Conservation (phyloP, 2,329 filamentous ascomycete genomes). For the Fusarium sp. region DNA sequence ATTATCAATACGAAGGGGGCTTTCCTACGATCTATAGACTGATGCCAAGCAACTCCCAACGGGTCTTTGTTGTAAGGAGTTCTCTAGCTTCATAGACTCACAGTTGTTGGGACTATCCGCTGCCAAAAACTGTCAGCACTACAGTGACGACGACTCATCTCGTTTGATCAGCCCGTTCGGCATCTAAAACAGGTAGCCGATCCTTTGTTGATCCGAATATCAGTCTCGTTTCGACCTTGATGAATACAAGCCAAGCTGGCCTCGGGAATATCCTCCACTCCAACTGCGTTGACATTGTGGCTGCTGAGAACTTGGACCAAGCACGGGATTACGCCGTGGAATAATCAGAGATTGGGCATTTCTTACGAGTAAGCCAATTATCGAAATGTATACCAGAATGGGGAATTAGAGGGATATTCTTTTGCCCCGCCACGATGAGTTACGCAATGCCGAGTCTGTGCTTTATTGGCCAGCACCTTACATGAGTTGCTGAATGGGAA, state of each 20-base stretch:
- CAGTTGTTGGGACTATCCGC: background rate
- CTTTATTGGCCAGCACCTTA: conserved; percentile 1
- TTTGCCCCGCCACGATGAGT: conserved; percentile 19
- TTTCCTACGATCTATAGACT: background rate
- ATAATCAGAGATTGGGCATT: conserved; percentile 1
- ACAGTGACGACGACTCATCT: background rate
- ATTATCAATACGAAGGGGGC: background rate
- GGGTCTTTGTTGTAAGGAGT: background rate
- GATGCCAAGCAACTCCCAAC: background rate
- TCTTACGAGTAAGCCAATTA: conserved; percentile 18
- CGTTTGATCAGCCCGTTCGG: background rate
- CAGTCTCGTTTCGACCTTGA: background rate
- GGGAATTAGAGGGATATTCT: background rate
- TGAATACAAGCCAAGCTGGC: conserved; percentile 4
- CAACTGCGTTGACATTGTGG: background rate
- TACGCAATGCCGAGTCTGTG: conserved; percentile 19
- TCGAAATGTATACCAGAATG: background rate
- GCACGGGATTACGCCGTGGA: background rate
- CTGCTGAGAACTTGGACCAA: conserved; percentile 13
- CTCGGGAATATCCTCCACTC: background rate
- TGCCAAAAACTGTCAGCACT: background rate
- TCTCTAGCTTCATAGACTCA: background rate
- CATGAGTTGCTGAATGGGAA: background rate
- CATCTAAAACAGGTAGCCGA: background rate
- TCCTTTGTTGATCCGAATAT: conserved; percentile 27